Evolutionary conservation across 2,329 filamentous ascomycete species (phyloP).

Genomic region (Escovopsis weberi): DNA sequence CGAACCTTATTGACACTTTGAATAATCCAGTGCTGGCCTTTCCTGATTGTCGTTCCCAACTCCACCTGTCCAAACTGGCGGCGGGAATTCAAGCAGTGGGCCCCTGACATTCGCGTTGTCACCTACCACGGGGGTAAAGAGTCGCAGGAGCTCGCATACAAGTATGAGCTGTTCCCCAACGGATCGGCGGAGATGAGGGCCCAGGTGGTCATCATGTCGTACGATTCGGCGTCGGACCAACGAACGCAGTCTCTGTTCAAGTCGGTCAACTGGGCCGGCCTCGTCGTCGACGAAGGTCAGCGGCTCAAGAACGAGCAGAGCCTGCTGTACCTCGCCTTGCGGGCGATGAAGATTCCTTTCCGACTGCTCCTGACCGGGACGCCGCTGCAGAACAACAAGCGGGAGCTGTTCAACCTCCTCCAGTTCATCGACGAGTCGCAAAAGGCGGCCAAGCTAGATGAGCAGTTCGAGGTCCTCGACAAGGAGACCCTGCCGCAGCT

Average conservation of each 20-base stretch:
- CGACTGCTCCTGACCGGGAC: conserved; percentile 81
- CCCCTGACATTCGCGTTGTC: conserved; percentile 73
- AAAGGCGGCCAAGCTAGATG: conserved; percentile 60
- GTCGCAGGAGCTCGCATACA: conserved; percentile 61
- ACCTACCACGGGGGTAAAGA: conserved; percentile 72
- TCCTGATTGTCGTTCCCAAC: conserved; percentile 86
- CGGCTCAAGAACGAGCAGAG: conserved; percentile 88
- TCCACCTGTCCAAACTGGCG: conserved; percentile 97
- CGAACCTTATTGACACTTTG: too few relatives aligned
- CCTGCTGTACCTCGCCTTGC: conserved; percentile 61
- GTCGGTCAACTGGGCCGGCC: conserved; percentile 64
- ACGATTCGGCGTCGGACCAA: conserved; percentile 71
- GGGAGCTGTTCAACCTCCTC: conserved; percentile 90
- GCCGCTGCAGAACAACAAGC: conserved; percentile 86
- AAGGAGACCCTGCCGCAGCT: conserved; percentile 69
- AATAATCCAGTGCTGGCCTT: conserved; percentile 59
- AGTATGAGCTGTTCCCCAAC: conserved; percentile 72
- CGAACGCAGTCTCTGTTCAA: conserved; percentile 51
- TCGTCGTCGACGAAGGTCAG: conserved; percentile 92
- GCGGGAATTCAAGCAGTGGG: conserved; percentile 89
- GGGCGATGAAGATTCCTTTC: conserved; percentile 62
- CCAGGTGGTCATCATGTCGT: conserved; percentile 89
- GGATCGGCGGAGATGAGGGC: conserved; percentile 56
- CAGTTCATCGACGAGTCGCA: conserved; percentile 71
- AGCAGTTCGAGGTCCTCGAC: conserved; percentile 62